These are phyloP conservation scores for Blastocystis sp. DNA, from an alignment of 352 stramenopile species.

Conservation along the genomic window DNA sequence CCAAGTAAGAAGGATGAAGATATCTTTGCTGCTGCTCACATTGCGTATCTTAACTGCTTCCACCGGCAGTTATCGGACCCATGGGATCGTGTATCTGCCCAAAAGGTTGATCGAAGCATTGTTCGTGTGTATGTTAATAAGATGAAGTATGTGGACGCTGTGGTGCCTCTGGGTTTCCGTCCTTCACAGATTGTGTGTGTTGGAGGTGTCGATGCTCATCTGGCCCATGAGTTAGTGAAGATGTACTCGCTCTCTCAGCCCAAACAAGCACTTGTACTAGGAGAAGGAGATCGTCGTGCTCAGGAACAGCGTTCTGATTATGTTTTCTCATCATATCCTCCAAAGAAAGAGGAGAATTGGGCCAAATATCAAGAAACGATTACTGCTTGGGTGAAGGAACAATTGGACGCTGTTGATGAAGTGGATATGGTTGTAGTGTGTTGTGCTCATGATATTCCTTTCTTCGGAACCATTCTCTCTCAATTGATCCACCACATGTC, in stretches of 20 bases:
- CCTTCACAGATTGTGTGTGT: slow-evolving; percentile 23
- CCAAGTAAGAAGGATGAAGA: not conserved
- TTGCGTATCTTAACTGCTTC: slow-evolving; percentile 9
- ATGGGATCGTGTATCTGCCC: not conserved
- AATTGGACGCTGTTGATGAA: not conserved
- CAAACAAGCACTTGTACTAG: not conserved
- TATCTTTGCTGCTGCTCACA: not conserved
- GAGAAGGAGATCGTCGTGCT: slow-evolving; percentile 5
- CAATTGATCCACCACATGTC: not conserved
- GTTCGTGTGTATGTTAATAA: slow-evolving; percentile 53
- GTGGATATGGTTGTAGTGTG: slow-evolving; percentile 35
- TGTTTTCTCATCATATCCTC: not conserved
- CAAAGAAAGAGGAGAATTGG: not conserved
- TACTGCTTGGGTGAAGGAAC: not conserved
- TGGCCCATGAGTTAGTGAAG: slow-evolving; percentile 22
- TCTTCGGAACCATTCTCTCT: slow-evolving; percentile 26
- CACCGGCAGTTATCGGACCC: not conserved
- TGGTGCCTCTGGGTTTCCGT: slow-evolving; percentile 39
- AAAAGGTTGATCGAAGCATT: slow-evolving; percentile 29
- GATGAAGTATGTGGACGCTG: slow-evolving; percentile 45
- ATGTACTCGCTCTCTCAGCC: slow-evolving; percentile 1
- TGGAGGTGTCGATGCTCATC: slow-evolving; percentile 20
- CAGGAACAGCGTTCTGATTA: slow-evolving; percentile 13
- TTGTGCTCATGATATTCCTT: slow-evolving; percentile 26
- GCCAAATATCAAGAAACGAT: not conserved